Percentiles rank a stretch among this genome's conserved stretches.
Conservation (phyloP, 192 early-diverging fungal genomes). For the Pilaira anomala region DNA sequence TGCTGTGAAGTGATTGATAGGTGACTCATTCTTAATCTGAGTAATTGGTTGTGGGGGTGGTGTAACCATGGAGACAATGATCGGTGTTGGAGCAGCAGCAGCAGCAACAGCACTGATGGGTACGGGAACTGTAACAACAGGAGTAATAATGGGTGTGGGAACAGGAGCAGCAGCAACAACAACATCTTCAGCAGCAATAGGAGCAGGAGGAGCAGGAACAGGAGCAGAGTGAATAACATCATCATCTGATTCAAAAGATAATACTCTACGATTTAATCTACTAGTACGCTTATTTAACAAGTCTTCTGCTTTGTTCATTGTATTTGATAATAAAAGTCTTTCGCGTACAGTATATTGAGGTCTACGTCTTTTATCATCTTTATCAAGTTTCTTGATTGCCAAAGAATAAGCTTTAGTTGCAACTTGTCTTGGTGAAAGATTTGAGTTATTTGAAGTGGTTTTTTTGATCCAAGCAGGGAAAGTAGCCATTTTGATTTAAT, state of each 20-base stretch:
- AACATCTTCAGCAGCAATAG: too few species aligned
- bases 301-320: slow-evolving; percentile 30
- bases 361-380: slow-evolving; percentile 25
- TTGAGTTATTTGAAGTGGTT: neutral
- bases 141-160: too few species aligned
- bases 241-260: slow-evolving; percentile 30
- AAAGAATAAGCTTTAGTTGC: slow-evolving; percentile 29
- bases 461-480: slow-evolving; percentile 11
- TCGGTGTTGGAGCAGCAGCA: neutral
- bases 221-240: neutral
- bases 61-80: neutral
- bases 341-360: slow-evolving; percentile 32
- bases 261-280: slow-evolving; percentile 24
- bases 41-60: neutral
- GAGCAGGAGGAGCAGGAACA: neutral
- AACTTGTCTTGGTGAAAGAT: slow-evolving; percentile 31
- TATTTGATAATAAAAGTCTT: slow-evolving; percentile 31
- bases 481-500: slow-evolving; percentile 3
- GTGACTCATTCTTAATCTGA: neutral
- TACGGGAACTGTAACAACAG: too few species aligned
- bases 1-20: too few species aligned
- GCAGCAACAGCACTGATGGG: neutral
- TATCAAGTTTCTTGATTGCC: slow-evolving; percentile 29
- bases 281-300: slow-evolving; percentile 24
- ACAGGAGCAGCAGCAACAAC: too few species aligned